Base-by-base conservation (phyloP, 306 rosid species). In the Dalbergia oliveri region DNA sequence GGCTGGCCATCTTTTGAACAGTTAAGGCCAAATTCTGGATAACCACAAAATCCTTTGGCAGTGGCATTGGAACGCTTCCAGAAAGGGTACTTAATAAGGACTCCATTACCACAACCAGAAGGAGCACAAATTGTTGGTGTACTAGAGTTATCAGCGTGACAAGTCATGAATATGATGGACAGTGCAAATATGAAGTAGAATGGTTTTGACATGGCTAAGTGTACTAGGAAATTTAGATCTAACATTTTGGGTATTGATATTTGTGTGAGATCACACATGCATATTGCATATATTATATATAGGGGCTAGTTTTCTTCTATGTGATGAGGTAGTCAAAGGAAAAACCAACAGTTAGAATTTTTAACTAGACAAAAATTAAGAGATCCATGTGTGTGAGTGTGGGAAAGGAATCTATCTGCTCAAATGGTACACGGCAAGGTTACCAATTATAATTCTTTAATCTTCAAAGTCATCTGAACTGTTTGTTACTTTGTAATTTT, bases 1-100 rank as follows among this genome's bases (percentile, higher is more conserved):
- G 84, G 58, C 0, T 5, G 1, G 65, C 57, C 57, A 13, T 4
- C 3, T 9, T 62, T 11, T 0, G 33, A 19, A 57, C 90, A 87
- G 5, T 0, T 72, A 43, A 84, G 68, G 4, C 80, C 86, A 50
- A 87, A 84, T 1, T 50, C 77, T 3, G 47, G 63, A 37, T 87
- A 87, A n/a, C 88, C 90, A 6, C 89, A 86, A 18, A 13, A 62
- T 57, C 37, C 41, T 4, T 4, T 12, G 31, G 9, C 0, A 8
- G 6, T 8, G 34, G 73, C 10, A 47, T 16, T 5, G 31, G 65
- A 59, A 0, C 34, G 41, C 8, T 13, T 59, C 87, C 89, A 79
- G 51, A 86, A 86, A 11, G 87, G 89, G 69, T 83, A 86, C 5
- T 13, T 54, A 51, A 86, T 83, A 33, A 35, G 1, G 39, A 86